A percentile compares a stretch with the other conserved stretches of the same genome.
phyloP scores from a whole-genome alignment of 75 land plant species.

The Picea sitchensis region DNA sequence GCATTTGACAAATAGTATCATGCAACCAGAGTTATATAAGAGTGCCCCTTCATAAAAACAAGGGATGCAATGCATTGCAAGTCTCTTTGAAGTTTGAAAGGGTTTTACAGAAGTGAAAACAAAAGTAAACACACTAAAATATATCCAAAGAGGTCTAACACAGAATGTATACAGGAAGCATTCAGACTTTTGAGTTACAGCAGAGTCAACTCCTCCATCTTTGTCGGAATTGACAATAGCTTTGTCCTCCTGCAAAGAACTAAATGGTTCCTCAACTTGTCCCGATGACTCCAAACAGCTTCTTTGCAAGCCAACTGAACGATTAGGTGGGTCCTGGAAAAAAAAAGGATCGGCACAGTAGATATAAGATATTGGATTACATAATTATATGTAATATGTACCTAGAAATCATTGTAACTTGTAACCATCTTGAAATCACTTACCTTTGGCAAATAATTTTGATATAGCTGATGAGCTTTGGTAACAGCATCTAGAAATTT shows the following conservation, averaged over 20 bases:
- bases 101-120: not conserved
- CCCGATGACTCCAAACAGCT: not conserved
- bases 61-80: no score
- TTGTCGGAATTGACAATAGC: not conserved
- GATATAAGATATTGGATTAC: not conserved
- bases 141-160: not conserved
- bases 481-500: constrained; percentile 2
- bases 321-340: not conserved
- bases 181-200: constrained; percentile 8
- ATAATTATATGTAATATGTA: not conserved
- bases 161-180: not conserved
- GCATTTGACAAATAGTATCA: no score
- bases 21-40: no score
- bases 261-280: not conserved
- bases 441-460: not conserved
- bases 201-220: not conserved
- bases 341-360: not conserved
- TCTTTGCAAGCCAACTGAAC: not conserved
- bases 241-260: not conserved
- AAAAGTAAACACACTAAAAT: not conserved
- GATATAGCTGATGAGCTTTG: constrained; percentile 5
- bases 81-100: not conserved
- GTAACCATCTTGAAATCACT: constrained; percentile 1
- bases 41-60: no score
- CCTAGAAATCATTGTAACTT: no score